Base-by-base conservation (phyloP, 2,329 filamentous ascomycete genomes). In the Pseudogymnoascus sp. region DNA sequence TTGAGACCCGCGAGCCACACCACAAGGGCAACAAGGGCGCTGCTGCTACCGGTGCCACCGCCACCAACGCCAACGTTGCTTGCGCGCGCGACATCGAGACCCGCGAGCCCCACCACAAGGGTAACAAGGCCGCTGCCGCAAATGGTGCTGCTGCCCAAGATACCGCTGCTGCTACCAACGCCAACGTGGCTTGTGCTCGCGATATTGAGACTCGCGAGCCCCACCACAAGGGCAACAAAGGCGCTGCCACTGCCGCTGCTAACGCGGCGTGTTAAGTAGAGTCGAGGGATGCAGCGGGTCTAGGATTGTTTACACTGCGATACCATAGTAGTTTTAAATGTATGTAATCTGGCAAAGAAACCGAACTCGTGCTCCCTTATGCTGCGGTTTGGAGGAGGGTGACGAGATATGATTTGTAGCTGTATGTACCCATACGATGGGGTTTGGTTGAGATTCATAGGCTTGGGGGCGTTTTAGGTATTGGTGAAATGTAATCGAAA, bases 211-310 rank as follows among this genome's bases (percentile, higher is more conserved):
- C 67, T 11, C 62, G 56, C 24, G 53, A 63, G 26, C 56, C 53
- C 38, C 62, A 63, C 56, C 62, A 63, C 40, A 71, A 67, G 12
- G 67, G 65, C n/a, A 63, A 61, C 6, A 67, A 71, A 12, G 70
- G 69, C 19, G 24, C 43, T 50, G 24, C 43, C 14, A 8, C 43
- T 10, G 14, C 24, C 24, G 11, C 16, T 24, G 4, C 40, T 10
- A 24, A 43, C 10, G 19, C 40, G 10, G 19, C 40, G 10, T 50
- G 43, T 50, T 50, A 28, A 50, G 10, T 14, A 28, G 10, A 50
- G 24, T 28, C 6, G 43, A 50, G 12, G 43, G 7, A 8, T 50
- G 24, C 14, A 50, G 24, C 43, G 43, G 43, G 43, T 28, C 43
- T 50, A 50, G 24, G 43, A 28, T 50, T 50, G 43, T 50, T 28